Base-by-base conservation (phyloP, 352 stramenopile genomes). In the Proteromonas lacertae region DNA sequence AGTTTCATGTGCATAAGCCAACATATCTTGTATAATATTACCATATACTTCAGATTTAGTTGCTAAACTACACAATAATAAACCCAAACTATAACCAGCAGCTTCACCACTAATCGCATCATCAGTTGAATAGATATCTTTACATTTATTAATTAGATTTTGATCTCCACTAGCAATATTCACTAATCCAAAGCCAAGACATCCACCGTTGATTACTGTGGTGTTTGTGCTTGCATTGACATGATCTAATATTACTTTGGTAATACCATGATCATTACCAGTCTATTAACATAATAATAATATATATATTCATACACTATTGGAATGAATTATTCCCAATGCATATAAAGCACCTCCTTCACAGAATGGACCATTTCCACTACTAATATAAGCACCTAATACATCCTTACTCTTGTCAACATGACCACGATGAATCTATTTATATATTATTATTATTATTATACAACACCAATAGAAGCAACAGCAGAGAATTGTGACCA, bases 401-500 rank as follows among this genome's bases (percentile, higher is more conserved):
- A 96, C 51, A 43, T 78, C 84, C 80, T 94, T 95, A 47, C 67
- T 83, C 54, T 94, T 78, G 39, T 80, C 77, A 39, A 92, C 67
- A 47, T 99, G 84, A 28, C 78, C 79, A 38, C 86, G 82, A 62
- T 96, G 84, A n/a, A n/a, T n/a, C n/a, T n/a, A n/a, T n/a, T n/a
- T n/a, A n/a, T n/a, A n/a, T n/a, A n/a, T n/a, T n/a, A n/a, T n/a
- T n/a, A n/a, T n/a, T n/a, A n/a, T n/a, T n/a, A n/a, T n/a, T n/a
- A n/a, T 28, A 96, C 70, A 24, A 96, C 81, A 40, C 84, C 87
- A n/a, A 96, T 64, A 41, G 68, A 89, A 13, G 80, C 80, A 4
- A 81, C 95, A 16, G 83, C 80, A 4, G 75, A 92, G 47, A 97
- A 99, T 57, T 96, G 94, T 35, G 82, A 80, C 86, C 87, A 99